Conservation (phyloP, 1,284 basidiomycete species). For the Agroathelia rolfsii region DNA sequence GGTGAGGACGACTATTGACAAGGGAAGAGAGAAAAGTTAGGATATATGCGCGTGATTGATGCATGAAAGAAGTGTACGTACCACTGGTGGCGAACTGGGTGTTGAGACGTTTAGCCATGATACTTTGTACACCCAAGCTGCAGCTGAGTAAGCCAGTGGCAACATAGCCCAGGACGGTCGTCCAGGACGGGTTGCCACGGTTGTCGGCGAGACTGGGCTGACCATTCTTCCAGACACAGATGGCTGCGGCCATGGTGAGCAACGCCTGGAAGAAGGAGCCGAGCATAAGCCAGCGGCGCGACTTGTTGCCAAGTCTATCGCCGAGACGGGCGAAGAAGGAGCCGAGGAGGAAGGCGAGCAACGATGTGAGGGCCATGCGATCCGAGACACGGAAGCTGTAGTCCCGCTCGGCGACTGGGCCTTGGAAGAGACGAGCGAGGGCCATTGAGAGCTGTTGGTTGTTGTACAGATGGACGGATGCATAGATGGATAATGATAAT, state of each 20-base stretch:
- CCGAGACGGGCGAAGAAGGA: conserved; percentile 64
- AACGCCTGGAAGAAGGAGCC: conserved; percentile 69
- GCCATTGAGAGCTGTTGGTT: conserved; percentile 48
- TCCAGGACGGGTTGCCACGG: conserved; percentile 62
- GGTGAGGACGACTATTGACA: conserved; percentile 48
- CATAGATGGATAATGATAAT: too few relatives aligned
- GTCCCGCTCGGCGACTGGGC: conserved; percentile 36
- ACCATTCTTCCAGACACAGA: conserved; percentile 56
- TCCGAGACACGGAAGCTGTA: conserved; percentile 64
- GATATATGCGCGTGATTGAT: conserved; percentile 1
- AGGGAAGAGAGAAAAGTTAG: conserved; percentile 5
- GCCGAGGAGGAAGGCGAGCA: conserved; percentile 66
- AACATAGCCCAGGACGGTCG: conserved; percentile 52
- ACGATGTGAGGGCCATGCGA: conserved; percentile 70
- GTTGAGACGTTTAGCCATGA: conserved; percentile 68
- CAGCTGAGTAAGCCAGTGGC: conserved; percentile 70
- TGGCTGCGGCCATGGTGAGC: conserved; percentile 61
- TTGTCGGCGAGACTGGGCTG: conserved; percentile 42
- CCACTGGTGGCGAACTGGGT: conserved; percentile 76
- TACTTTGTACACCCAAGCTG: conserved; percentile 73
- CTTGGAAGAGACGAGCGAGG: conserved; percentile 55
- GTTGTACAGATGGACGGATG: conserved; percentile 9
- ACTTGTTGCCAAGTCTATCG: conserved; percentile 60
- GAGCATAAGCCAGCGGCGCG: conserved; percentile 61
- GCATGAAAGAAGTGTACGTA: conserved; percentile 23